Conservation (phyloP, 2,329 filamentous ascomycete genomes). For the Neonectria faginata region DNA sequence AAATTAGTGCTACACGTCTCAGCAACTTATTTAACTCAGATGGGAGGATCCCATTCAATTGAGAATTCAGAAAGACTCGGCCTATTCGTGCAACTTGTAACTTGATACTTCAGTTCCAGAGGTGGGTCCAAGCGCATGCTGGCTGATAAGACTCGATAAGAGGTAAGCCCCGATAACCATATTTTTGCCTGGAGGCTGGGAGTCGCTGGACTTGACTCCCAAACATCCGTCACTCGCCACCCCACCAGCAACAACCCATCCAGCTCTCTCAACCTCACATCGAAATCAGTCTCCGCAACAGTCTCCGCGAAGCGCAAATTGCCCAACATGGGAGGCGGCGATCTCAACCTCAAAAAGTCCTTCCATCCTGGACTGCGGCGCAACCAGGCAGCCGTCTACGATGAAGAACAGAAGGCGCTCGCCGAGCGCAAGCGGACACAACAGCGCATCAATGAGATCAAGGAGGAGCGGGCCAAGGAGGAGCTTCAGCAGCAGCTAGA, state of each 20-base stretch:
- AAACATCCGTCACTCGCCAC: conserved; percentile 38
- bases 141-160: conserved; percentile 33
- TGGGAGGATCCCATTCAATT: not conserved
- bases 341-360: conserved; percentile 94
- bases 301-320: conserved; percentile 5
- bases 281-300: conserved; percentile 11
- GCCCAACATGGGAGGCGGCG: conserved; percentile 85
- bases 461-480: conserved; percentile 92
- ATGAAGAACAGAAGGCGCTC: conserved; percentile 91
- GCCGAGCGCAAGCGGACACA: conserved; percentile 96
- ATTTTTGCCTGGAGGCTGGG: conserved; percentile 34
- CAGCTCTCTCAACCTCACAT: conserved; percentile 24
- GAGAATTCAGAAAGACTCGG: too few species aligned
- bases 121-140: too few species aligned
- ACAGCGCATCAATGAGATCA: conserved; percentile 90
- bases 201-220: not conserved
- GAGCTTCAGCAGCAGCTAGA: conserved; percentile 92
- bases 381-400: conserved; percentile 92
- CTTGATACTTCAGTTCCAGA: not conserved
- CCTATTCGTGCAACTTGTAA: not conserved
- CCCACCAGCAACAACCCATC: conserved; percentile 30
- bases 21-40: not conserved
- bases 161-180: conserved; percentile 15
- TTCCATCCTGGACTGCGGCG: conserved; percentile 92
- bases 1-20: not conserved